Conservation (phyloP, 495 filamentous ascomycete genomes). For the Aspergillus affinis region DNA sequence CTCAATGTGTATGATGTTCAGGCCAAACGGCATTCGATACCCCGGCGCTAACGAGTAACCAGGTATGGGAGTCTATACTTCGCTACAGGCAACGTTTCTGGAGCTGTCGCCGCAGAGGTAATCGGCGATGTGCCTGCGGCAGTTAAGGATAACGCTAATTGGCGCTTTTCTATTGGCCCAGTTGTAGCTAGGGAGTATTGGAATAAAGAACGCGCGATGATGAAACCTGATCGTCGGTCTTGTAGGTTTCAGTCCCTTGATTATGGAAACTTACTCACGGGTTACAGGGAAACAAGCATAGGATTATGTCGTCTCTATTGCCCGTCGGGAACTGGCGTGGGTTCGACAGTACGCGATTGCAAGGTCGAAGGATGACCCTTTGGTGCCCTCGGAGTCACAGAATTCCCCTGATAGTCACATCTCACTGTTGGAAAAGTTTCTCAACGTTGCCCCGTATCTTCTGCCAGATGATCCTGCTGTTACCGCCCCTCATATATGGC, state of each 20-base stretch:
- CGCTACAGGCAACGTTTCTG: conserved; percentile 19
- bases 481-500: conserved; percentile 28
- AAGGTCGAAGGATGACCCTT: conserved; percentile 12
- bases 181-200: conserved; percentile 26
- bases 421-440: conserved; percentile 23
- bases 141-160: conserved; percentile 16
- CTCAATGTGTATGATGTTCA: conserved; percentile 28
- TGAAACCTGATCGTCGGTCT: conserved; percentile 32
- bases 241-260: conserved; percentile 21
- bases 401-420: conserved; percentile 24
- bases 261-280: conserved; percentile 9
- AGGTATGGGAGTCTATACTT: conserved; percentile 33
- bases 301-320: conserved; percentile 26
- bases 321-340: conserved; percentile 27
- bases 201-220: conserved; percentile 25
- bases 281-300: conserved; percentile 22
- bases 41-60: conserved; percentile 8
- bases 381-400: conserved; percentile 17
- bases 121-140: conserved; percentile 13
- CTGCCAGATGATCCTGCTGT: conserved; percentile 23
- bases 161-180: conserved; percentile 34
- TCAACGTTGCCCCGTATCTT: conserved; percentile 26
- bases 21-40: no score
- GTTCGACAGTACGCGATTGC: conserved; percentile 26
- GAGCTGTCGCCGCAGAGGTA: conserved; percentile 9